Conservation (phyloP, 2,329 filamentous ascomycete species). For the Pyrenophora seminiperda region DNA sequence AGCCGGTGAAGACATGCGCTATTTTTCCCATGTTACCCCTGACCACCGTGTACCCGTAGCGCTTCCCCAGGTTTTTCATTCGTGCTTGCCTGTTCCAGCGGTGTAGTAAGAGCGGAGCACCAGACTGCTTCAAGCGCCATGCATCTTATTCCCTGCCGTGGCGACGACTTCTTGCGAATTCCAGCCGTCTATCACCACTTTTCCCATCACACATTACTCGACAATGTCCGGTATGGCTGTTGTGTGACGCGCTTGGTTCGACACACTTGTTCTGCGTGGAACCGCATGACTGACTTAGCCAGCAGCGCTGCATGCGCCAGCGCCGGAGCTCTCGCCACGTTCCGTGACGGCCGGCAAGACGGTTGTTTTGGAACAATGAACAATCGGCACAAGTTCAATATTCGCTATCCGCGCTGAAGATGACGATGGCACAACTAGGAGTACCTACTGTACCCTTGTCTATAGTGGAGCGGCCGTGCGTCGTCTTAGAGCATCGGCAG, state of each 20-base stretch:
- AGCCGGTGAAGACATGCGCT: conserved; percentile 27
- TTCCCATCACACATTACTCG: background rate
- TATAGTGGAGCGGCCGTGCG: conserved; percentile 26
- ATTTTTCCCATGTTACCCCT: conserved; percentile 24
- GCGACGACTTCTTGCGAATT: conserved; percentile 20
- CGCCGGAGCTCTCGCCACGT: conserved; percentile 31
- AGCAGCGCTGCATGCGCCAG: conserved; percentile 13
- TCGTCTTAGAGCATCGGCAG: conserved; percentile 10
- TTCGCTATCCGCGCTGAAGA: conserved; percentile 32
- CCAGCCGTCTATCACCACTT: background rate
- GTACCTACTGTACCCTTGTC: conserved; percentile 33
- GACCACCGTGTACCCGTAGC: conserved; percentile 12
- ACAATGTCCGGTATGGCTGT: conserved; percentile 14
- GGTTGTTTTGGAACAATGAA: conserved; percentile 18
- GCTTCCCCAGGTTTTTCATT: conserved; percentile 30
- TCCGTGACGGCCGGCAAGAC: conserved; percentile 15
- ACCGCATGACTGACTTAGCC: conserved; percentile 25
- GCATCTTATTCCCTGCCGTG: conserved; percentile 26
- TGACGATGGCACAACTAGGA: conserved; percentile 38
- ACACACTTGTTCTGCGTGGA: conserved; percentile 5
- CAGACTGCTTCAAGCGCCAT: conserved; percentile 26
- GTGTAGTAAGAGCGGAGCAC: conserved; percentile 30
- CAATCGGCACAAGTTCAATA: conserved; percentile 37
- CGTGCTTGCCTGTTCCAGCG: conserved; percentile 21
- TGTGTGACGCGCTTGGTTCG: conserved; percentile 16